A percentile compares a stretch with the other conserved stretches of the same genome.
Conservation (phyloP, 345 rosid genomes). For the Arabis alpina region DNA sequence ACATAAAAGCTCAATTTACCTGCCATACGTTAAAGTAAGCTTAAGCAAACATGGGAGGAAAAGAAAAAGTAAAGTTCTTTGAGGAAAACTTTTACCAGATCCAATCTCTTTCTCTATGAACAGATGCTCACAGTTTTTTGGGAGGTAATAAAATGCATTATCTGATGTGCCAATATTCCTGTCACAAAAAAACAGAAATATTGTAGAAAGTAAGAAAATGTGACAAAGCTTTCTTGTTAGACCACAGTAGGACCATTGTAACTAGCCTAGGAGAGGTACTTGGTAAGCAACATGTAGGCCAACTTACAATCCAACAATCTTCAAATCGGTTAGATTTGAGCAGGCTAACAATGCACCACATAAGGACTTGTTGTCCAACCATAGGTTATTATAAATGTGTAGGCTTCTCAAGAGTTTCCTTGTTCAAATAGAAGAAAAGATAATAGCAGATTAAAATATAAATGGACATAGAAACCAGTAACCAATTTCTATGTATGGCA, state of each 20-base stretch:
- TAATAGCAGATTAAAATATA: not conserved
- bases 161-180: constrained; percentile 61
- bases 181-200: constrained; percentile 24
- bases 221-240: not conserved
- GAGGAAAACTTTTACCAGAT: constrained; percentile 47
- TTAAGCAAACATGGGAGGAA: constrained; percentile 6
- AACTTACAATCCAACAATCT: constrained; percentile 90
- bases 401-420: constrained; percentile 70
- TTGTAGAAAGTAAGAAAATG: constrained; percentile 21
- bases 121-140: constrained; percentile 61
- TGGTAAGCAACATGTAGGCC: not conserved
- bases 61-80: constrained; percentile 23
- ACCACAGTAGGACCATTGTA: no score
- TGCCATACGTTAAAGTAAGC: constrained; percentile 46
- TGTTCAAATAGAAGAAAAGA: constrained; percentile 3
- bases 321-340: constrained; percentile 66
- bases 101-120: constrained; percentile 59
- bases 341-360: constrained; percentile 61
- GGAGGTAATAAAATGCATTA: constrained; percentile 60
- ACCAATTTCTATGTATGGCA: not conserved
- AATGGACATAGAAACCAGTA: constrained; percentile 4
- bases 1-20: constrained; percentile 47
- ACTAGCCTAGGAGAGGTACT: no score
- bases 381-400: constrained; percentile 64
- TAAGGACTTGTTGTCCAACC: constrained; percentile 59